phyloP scores from a whole-genome alignment of 352 stramenopile species.

The Phytopythium aichiense region DNA sequence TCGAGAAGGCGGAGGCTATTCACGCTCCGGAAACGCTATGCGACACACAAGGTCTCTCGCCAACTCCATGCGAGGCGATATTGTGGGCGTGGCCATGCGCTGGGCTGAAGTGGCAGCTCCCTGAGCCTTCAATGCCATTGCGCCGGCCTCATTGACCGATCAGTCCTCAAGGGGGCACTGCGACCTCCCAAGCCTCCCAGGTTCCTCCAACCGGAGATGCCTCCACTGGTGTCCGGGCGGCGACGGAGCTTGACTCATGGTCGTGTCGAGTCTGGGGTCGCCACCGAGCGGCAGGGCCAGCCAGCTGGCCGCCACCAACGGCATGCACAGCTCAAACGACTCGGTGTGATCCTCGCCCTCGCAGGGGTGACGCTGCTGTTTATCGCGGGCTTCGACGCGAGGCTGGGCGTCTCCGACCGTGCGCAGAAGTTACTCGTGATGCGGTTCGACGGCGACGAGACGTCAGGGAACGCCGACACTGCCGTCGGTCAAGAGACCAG shows the following conservation, averaged over 20 bases:
- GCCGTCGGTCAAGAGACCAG: background rate
- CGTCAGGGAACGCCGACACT: background rate
- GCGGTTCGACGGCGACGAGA: background rate
- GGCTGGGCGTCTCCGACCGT: background rate
- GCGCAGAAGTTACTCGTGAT: background rate
- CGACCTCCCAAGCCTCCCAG: background rate
- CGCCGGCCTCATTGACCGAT: background rate
- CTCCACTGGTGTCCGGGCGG: too few species aligned
- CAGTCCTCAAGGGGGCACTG: too few species aligned
- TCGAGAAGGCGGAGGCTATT: too few species aligned
- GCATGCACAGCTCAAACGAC: background rate
- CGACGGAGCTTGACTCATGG: background rate
- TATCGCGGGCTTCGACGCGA: background rate
- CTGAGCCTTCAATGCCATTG: too few species aligned
- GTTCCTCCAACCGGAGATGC: background rate
- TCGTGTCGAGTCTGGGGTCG: too few species aligned
- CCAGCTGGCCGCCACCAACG: background rate
- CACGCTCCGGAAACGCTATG: too few species aligned
- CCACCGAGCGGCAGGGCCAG: too few species aligned
- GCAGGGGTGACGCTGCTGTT: background rate
- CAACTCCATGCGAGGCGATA: too few species aligned
- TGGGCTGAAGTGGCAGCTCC: too few species aligned
- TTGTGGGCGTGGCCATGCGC: background rate
- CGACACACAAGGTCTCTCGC: too few species aligned
- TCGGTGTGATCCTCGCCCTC: background rate